These are phyloP conservation scores for Cicer bijugum DNA, from an alignment of 306 rosid genomes.

Conservation along the genomic window DNA sequence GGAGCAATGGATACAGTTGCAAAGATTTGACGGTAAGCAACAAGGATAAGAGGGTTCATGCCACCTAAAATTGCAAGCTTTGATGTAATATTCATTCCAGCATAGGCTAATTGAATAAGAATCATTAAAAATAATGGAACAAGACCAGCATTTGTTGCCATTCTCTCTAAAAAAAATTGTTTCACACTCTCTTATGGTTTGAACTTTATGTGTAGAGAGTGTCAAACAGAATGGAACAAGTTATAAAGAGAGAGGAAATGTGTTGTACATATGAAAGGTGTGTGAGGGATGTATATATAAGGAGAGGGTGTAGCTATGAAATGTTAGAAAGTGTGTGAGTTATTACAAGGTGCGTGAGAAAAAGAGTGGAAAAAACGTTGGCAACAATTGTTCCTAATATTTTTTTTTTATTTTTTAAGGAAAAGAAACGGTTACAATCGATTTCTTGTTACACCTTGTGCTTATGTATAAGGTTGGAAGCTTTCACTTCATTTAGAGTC, in stretches of 20 bases:
- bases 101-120: slow-evolving; percentile 57
- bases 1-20: slow-evolving; percentile 74
- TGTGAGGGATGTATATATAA: slow-evolving; percentile 2
- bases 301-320: not conserved
- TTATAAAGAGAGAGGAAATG: not conserved
- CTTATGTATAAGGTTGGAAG: slow-evolving; percentile 22
- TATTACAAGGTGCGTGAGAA: not conserved
- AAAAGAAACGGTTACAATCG: slow-evolving; percentile 25
- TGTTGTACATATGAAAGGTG: not conserved
- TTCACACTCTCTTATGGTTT: slow-evolving; percentile 3
- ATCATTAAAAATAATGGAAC: slow-evolving; percentile 65
- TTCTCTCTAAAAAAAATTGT: not conserved
- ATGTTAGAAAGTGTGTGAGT: slow-evolving; percentile 2
- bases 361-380: slow-evolving; percentile 5
- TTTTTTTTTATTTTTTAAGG: slow-evolving; percentile 25
- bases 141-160: not conserved
- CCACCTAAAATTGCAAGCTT: slow-evolving; percentile 81
- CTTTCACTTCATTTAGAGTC: slow-evolving; percentile 39
- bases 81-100: slow-evolving; percentile 78
- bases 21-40: slow-evolving; percentile 79
- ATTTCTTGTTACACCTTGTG: slow-evolving; percentile 29
- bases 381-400: slow-evolving; percentile 11
- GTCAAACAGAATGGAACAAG: not conserved
- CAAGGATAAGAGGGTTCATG: slow-evolving; percentile 81
- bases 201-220: slow-evolving; percentile 3